Conservation (phyloP, 1,284 basidiomycete species). For the Tremellales sp. region DNA sequence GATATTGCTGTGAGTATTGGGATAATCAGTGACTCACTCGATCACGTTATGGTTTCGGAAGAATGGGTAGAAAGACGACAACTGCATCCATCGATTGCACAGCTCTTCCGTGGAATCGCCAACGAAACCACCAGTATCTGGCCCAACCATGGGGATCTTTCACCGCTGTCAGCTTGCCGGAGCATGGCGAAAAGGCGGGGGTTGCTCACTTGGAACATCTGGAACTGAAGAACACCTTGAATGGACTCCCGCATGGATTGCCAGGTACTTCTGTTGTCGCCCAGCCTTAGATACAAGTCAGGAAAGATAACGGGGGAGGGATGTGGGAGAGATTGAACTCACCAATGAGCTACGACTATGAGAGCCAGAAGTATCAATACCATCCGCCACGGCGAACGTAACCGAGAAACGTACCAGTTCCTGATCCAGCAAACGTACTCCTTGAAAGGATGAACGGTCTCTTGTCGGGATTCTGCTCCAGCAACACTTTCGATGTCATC, state of each 20-base stretch:
- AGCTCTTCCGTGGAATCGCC: slow-evolving; percentile 74
- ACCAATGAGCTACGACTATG: slow-evolving; percentile 50
- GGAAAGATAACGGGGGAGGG: slow-evolving; percentile 2
- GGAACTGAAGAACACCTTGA: slow-evolving; percentile 68
- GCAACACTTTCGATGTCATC: slow-evolving; percentile 58
- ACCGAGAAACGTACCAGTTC: too few relatives aligned
- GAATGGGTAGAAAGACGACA: slow-evolving; percentile 56
- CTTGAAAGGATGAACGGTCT: slow-evolving; percentile 63
- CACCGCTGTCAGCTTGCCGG: too few relatives aligned
- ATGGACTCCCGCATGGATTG: slow-evolving; percentile 57
- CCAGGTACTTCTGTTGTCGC: slow-evolving; percentile 51
- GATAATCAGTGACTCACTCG: slow-evolving; percentile 7
- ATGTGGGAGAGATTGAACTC: slow-evolving; percentile 47
- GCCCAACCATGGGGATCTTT: slow-evolving; percentile 63
- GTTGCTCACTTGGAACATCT: slow-evolving; percentile 68
- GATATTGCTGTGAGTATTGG: neutral
- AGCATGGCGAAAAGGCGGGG: slow-evolving; percentile 58
- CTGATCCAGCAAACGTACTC: slow-evolving; percentile 63
- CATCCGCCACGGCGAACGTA: too few relatives aligned
- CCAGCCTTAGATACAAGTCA: too few relatives aligned
- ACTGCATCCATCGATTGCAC: slow-evolving; percentile 75
- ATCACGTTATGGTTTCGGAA: slow-evolving; percentile 42
- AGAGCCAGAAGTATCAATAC: too few relatives aligned
- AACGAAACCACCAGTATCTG: slow-evolving; percentile 58
- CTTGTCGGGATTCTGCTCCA: slow-evolving; percentile 54